These are phyloP conservation scores for Niebla homalea DNA, from an alignment of 495 filamentous ascomycete species.

Conservation along the genomic window DNA sequence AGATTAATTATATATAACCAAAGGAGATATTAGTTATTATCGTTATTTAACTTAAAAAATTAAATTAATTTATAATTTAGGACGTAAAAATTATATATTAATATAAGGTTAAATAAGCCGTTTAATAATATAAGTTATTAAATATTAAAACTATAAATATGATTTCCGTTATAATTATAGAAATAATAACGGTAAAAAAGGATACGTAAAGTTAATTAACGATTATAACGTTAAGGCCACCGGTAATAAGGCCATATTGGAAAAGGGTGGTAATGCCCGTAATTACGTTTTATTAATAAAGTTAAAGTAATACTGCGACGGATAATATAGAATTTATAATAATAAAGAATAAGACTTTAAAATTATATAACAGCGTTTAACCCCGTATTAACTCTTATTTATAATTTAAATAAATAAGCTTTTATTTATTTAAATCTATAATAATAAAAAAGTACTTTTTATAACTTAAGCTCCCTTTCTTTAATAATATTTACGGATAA, in stretches of 20 bases:
- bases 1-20: no score
- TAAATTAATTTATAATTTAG: neutral
- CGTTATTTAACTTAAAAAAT: neutral
- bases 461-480: no score
- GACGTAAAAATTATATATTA: neutral
- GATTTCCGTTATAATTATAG: neutral
- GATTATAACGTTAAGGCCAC: no score
- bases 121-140: neutral
- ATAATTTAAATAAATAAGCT: neutral
- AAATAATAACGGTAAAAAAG: neutral
- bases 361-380: neutral
- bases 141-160: neutral
- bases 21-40: no score
- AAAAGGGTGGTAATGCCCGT: no score
- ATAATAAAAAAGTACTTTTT: neutral
- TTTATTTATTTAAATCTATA: neutral
- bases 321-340: neutral
- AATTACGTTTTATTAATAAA: neutral
- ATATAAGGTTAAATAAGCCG: neutral
- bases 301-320: neutral
- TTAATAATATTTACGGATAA: no score
- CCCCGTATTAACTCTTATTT: neutral
- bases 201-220: no score
- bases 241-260: no score
- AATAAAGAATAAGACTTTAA: neutral